Evolutionary conservation across 2,329 filamentous ascomycete species (phyloP), one percentile per base, ranked within the genome.

Genomic region (Fusarium coicis): DNA sequence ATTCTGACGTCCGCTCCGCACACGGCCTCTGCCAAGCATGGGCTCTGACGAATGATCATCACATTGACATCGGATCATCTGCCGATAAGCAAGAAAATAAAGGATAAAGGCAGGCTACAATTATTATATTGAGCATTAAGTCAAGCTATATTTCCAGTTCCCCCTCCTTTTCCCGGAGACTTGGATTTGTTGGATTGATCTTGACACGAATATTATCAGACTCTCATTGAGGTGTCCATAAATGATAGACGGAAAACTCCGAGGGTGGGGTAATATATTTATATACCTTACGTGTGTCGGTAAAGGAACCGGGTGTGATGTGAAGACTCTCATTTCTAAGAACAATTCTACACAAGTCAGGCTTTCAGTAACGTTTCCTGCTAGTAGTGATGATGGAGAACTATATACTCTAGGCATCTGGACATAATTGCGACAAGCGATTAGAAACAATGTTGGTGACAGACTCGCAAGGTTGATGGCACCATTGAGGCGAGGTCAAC

Each of bases 361-460:
- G 12, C 30, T 30, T 10, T 12, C 10, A 30, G 10, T 30, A 30
- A 30, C 9, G 28, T 30, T 30, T 30, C 28, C 28, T 30, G 7
- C 28, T 30, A 10, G 9, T 10, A 30, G 7, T 30, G 1, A 21
- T 15, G 10, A 15, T 21, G 12, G 4, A 47, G 8, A 21, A 15
- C n/a, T 46, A 11, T n/a, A 47, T 21, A 2, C 10, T 4, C 1
- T 7, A 11, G 19, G 12, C 11, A 15, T 15, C 3, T 21, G 7
- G 14, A n/a, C 7, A n/a, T n/a, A 6, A 12, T 3, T 18, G 15
- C 2, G 18, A n/a, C 1, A 11, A 3, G 9, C 11, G 3, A 18
- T 12, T 12, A 6, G 10, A 3, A 16, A 49, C 10, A 7, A n/a
- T 12, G 5, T 18, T 49, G 21, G 7, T 12, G 21, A 21, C 7